These are phyloP conservation scores for Grifola frondosa DNA, from an alignment of 1,284 basidiomycete genomes.

Conservation along the genomic window DNA sequence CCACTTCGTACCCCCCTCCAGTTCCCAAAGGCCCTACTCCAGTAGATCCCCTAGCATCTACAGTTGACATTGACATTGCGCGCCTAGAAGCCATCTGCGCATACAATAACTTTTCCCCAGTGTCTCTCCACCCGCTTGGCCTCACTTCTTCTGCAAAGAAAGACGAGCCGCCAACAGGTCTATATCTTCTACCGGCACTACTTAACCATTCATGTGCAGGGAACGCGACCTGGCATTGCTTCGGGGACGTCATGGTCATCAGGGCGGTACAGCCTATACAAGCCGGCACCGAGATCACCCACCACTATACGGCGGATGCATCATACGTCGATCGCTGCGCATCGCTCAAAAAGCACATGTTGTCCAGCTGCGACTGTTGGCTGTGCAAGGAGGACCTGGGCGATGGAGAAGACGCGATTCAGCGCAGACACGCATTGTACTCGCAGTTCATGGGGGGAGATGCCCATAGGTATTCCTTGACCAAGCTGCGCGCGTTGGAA, in stretches of 20 bases:
- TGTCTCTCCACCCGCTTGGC: conserved; percentile 8
- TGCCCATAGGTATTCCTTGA: conserved; percentile 1
- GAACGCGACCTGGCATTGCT: conserved; percentile 21
- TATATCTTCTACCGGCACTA: conserved; percentile 30
- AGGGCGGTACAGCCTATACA: conserved; percentile 15
- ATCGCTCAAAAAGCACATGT: conserved; percentile 15
- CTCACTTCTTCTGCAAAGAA: not conserved
- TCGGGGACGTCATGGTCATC: conserved; percentile 27
- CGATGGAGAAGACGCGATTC: conserved; percentile 16
- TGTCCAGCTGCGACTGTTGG: conserved; percentile 14
- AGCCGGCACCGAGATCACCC: conserved; percentile 17
- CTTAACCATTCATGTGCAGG: conserved; percentile 35
- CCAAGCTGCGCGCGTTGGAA: conserved; percentile 11
- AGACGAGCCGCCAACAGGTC: conserved; percentile 15
- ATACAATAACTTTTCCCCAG: conserved; percentile 18
- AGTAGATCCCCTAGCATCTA: conserved; percentile 14
- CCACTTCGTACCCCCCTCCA: conserved; percentile 12
- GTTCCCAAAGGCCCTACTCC: not conserved
- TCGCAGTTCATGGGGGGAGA: not conserved
- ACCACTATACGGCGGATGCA: conserved; percentile 15
- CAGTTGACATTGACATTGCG: conserved; percentile 17
- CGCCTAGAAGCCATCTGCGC: conserved; percentile 20
- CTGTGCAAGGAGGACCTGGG: conserved; percentile 20
- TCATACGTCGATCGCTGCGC: conserved; percentile 16
- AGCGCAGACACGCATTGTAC: conserved; percentile 10